Evolutionary conservation across 1,284 basidiomycete species (phyloP).

Genomic region (Neonothopanus nambi): DNA sequence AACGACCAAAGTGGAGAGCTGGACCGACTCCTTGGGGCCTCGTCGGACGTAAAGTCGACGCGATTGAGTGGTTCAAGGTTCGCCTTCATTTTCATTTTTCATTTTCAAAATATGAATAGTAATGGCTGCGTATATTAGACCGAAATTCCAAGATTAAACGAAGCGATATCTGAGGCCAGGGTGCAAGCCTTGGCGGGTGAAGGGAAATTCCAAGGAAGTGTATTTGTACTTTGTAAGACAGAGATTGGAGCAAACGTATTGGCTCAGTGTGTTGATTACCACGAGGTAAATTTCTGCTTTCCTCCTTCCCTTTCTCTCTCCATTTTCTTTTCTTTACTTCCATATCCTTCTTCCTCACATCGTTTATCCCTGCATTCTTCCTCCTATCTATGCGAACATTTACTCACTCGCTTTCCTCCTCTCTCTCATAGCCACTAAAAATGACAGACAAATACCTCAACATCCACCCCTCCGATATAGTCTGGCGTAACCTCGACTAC

Average conservation of each 20-base stretch:
- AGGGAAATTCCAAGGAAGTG: slow-evolving; percentile 61
- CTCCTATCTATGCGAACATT: too few relatives aligned
- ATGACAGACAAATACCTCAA: slow-evolving; percentile 70
- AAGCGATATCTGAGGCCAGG: slow-evolving; percentile 43
- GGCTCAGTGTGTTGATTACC: slow-evolving; percentile 59
- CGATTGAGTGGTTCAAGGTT: slow-evolving; percentile 68
- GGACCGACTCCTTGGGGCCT: slow-evolving; percentile 58
- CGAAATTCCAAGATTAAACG: slow-evolving; percentile 53
- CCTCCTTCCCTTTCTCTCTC: neutral
- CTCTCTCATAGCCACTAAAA: slow-evolving; percentile 38
- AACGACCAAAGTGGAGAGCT: slow-evolving; percentile 62
- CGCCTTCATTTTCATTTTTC: slow-evolving; percentile 13
- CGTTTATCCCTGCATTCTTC: too few relatives aligned
- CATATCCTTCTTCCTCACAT: too few relatives aligned
- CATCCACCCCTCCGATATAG: slow-evolving; percentile 74
- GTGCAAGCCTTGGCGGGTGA: slow-evolving; percentile 35
- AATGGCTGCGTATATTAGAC: slow-evolving; percentile 27
- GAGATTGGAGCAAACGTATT: slow-evolving; percentile 79
- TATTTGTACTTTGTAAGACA: slow-evolving; percentile 79
- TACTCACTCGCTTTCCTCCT: too few relatives aligned
- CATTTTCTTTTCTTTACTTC: neutral
- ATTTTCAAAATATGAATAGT: slow-evolving; percentile 1
- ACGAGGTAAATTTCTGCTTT: slow-evolving; percentile 40
- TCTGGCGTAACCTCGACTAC: slow-evolving; percentile 57
- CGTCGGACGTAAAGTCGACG: slow-evolving; percentile 72